A percentile compares a stretch with the other conserved stretches of the same genome.
phyloP scores from a whole-genome alignment of 192 early-diverging fungal species.

The Gryganskiella cystojenkinii region DNA sequence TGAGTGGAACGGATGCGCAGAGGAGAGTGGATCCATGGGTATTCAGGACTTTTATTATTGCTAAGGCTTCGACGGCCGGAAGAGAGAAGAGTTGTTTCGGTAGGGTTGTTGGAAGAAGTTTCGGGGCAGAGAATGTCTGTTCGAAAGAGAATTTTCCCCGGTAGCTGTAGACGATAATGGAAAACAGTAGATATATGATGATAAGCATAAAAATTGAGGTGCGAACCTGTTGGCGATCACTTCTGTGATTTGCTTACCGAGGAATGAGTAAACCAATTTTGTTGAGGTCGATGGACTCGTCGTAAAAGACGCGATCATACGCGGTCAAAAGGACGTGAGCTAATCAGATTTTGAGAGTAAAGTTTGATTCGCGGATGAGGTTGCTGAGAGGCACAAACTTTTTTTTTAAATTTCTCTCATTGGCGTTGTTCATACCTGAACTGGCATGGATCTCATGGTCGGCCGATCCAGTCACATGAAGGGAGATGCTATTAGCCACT shows the following conservation, averaged over 20 bases:
- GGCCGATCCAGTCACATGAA: constrained; percentile 24
- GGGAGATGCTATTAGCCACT: constrained; percentile 26
- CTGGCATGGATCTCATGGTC: constrained; percentile 22
- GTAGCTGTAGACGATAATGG: constrained; percentile 6
- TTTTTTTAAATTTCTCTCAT: too few species aligned
- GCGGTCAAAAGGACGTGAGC: constrained; percentile 29
- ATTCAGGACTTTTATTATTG: constrained; percentile 28
- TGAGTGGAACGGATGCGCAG: constrained; percentile 30
- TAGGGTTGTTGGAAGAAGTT: constrained; percentile 17
- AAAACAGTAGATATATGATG: neutral
- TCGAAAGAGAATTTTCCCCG: constrained; percentile 33
- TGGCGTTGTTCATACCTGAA: constrained; percentile 11
- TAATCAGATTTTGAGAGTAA: neutral
- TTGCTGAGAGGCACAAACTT: too few species aligned
- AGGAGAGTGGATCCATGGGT: constrained; percentile 20
- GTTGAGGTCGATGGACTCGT: constrained; percentile 16
- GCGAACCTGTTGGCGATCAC: neutral
- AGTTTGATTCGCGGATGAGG: neutral
- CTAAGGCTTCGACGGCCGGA: constrained; percentile 40
- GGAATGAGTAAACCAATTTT: constrained; percentile 9
- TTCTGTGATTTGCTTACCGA: constrained; percentile 14
- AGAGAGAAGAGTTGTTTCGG: constrained; percentile 40
- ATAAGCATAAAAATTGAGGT: neutral
- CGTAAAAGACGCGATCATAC: constrained; percentile 41
- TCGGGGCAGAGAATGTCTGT: constrained; percentile 28